Evolutionary conservation across 169 alveolate genomes (phyloP).

Genomic region (Cryptosporidium meleagridis): DNA sequence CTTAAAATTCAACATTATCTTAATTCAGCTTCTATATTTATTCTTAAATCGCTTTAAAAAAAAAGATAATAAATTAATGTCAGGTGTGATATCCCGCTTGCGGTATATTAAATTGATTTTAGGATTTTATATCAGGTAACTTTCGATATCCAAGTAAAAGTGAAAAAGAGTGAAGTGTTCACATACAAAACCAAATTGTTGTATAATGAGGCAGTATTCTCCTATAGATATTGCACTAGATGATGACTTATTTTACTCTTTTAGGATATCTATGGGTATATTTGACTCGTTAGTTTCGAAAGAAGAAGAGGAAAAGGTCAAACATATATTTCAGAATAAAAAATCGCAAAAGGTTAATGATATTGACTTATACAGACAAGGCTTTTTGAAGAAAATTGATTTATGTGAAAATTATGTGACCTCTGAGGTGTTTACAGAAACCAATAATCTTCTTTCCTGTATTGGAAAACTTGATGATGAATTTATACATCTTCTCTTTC

Average conservation of each 20-base stretch:
- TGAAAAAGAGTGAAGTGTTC: not conserved
- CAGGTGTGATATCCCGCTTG: constrained; percentile 13
- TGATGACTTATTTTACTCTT: constrained; percentile 37
- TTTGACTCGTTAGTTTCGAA: constrained; percentile 26
- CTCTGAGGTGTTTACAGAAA: not conserved
- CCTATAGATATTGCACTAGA: constrained; percentile 44
- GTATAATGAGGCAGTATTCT: constrained; percentile 19
- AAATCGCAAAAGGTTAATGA: not conserved
- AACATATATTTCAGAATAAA: not conserved
- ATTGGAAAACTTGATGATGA: constrained; percentile 7
- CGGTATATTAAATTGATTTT: not conserved
- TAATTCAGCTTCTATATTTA: not conserved
- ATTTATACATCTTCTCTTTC: constrained; percentile 19
- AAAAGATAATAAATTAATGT: not conserved
- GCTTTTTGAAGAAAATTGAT: not conserved
- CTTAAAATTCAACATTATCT: not conserved
- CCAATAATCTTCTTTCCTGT: constrained; percentile 30
- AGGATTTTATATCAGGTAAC: not conserved
- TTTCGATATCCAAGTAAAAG: not conserved
- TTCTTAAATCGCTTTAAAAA: not conserved
- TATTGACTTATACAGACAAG: not conserved
- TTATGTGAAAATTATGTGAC: not conserved
- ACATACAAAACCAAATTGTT: not conserved
- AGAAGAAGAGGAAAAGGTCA: constrained; percentile 12
- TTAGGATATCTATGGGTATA: constrained; percentile 24